Conservation (phyloP, 306 rosid genomes). For the Trifolium repens region DNA sequence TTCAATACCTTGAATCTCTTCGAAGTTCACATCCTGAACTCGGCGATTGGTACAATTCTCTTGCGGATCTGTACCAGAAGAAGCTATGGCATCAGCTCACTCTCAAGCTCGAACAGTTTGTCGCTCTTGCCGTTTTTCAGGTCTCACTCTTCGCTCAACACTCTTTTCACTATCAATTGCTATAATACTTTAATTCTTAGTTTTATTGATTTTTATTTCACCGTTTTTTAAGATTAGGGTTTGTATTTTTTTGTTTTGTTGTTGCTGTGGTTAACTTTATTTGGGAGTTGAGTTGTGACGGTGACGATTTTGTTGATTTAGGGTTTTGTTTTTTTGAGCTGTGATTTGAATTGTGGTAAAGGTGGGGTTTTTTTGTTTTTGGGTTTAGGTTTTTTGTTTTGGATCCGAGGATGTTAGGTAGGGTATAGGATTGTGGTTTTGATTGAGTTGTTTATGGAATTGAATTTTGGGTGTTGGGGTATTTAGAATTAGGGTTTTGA, state of each 20-base stretch:
- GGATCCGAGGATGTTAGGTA: constrained; percentile 37
- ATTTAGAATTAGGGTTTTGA: constrained; percentile 40
- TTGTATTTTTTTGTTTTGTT: constrained; percentile 30
- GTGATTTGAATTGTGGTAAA: constrained; percentile 14
- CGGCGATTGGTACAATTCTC: constrained; percentile 86
- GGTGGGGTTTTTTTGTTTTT: neutral
- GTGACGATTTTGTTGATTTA: neutral
- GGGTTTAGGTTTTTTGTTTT: constrained; percentile 2
- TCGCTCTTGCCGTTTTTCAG: constrained; percentile 91
- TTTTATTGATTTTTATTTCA: neutral
- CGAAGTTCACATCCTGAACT: constrained; percentile 93
- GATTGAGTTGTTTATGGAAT: constrained; percentile 6
- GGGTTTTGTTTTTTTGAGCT: constrained; percentile 21
- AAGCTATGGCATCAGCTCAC: constrained; percentile 99
- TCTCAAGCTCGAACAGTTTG: constrained; percentile 96
- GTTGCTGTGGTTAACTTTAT: constrained; percentile 13
- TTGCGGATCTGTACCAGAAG: constrained; percentile 97
- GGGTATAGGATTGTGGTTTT: neutral
- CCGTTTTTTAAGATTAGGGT: constrained; percentile 54
- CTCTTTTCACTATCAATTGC: constrained; percentile 18
- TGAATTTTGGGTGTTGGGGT: neutral
- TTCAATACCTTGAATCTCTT: constrained; percentile 87
- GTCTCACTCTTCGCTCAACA: constrained; percentile 36
- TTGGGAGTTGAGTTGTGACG: constrained; percentile 26
- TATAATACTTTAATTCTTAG: neutral